Base-by-base conservation (phyloP, 805 yeast species). In the Starmerella roubikii region DNA sequence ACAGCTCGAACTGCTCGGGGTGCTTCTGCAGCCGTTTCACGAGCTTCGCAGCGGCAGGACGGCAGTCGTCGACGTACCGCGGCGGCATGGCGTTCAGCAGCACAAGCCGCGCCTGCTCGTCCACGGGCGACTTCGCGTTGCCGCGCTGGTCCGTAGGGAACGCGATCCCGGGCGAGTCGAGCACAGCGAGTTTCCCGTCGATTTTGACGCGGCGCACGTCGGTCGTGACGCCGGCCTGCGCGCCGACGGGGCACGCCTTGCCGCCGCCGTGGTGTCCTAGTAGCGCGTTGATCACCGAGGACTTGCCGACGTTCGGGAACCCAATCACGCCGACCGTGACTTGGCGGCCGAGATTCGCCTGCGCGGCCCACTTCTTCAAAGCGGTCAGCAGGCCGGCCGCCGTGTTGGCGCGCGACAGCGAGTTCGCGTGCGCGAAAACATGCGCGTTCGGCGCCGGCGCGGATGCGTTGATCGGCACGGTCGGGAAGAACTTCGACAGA, bases 131-230 rank as follows among this genome's bases (percentile, higher is more conserved):
- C 36, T 25, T 44, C 37, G 48, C 49, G 37, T 37, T 39, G 34
- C 40, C 35, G 48, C 72, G 78, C 23, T 18, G 33, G 33, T 60
- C 57, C 4, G 57, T 49, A 36, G 97, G 97, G 74, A 91, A 88
- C 30, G 91, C 95, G 45, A 88, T 91, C 56, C 98, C 98, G 37
- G 98, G 98, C 39, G 95, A 83, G 61, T 88, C 98, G 54, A 88
- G 68, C 48, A 88, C 69, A 60, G 80, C 83, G 51, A 88, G 70
- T 59, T 85, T 85, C 55, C 76, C 79, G 60, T 88, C 98, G 44
- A 88, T 71, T 63, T 88, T 91, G 42, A 88, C 85, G 59, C 85
- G 93, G 62, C 96, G 74, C 58, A 91, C 65, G 3, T 88, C 67
- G 1, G 95, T 86, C 23, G 98, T 88, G 34, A 91, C 91, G 57